Evolutionary conservation across 352 stramenopile species (phyloP), one percentile per base, ranked within the genome.

Genomic region (Albugo candida): DNA sequence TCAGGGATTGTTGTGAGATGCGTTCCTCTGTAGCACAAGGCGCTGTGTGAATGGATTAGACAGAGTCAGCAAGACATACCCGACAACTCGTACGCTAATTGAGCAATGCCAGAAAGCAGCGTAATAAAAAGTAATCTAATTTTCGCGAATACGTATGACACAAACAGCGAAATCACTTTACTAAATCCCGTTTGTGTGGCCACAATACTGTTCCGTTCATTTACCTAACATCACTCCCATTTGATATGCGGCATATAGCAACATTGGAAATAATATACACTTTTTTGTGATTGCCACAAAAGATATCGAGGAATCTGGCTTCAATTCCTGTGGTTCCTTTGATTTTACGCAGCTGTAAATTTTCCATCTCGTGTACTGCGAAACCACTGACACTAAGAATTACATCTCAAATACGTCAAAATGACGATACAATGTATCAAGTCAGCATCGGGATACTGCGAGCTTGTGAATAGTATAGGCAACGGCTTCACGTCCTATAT

Each of bases 81-180:
- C 41, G 92, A 96, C 94, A 99, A 99, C 72, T 99, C 99, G 71
- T 98, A 98, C 13, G 93, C 92, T 19, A 76, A 96, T 72, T 98
- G 94, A 14, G 92, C 87, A 45, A 99, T 96, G 24, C 93, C 94
- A 48, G 83, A 96, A 6, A 99, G 70, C 21, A 97, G 76, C 36
- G 81, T 39, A 98, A 67, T 43, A 97, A 76, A 58, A 92, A 91
- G 67, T 96, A 98, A 67, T 98, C 94, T 56, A 98, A 94, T 67
- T 99, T 99, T 49, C 95, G 87, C 45, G 86, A 97, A 75, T 99
- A 99, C 17, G 95, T 99, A 71, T 99, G 95, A 40, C 95, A n/a
- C 95, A 34, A 88, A 98, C 14, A 99, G 83, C 38, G 91, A 67
- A 54, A 99, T 96, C 24, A 88, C 81, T 63, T 95, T 89, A 57